These are phyloP conservation scores for Myochromella boudieri DNA, from an alignment of 768 basidiomycete species.

Conservation along the genomic window DNA sequence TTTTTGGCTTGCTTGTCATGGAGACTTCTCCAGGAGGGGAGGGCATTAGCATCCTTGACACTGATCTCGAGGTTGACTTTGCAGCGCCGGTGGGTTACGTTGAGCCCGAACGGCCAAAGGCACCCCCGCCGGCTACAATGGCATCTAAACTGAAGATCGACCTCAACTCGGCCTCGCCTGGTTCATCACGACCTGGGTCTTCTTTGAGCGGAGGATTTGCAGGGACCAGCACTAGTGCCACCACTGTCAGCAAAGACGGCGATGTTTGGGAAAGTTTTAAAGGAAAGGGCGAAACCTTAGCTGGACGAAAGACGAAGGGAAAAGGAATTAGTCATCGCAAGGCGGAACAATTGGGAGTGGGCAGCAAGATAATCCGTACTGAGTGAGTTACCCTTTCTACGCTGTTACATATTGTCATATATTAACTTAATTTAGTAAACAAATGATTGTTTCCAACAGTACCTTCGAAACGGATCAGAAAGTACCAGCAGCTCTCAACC, in stretches of 20 bases:
- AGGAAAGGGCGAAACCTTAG: constrained; percentile 89
- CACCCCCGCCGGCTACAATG: constrained; percentile 86
- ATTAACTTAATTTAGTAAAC: constrained; percentile 55
- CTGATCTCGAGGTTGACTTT: constrained; percentile 98
- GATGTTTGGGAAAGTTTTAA: constrained; percentile 96
- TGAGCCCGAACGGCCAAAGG: constrained; percentile 86
- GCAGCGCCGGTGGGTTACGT: constrained; percentile 91
- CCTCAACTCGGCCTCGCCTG: constrained; percentile 80
- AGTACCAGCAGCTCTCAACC: constrained; percentile 85
- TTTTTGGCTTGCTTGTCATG: constrained; percentile 96
- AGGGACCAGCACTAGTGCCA: constrained; percentile 44
- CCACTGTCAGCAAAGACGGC: constrained; percentile 68
- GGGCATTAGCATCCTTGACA: constrained; percentile 90
- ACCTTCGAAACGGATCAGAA: constrained; percentile 71
- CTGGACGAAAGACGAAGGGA: constrained; percentile 91
- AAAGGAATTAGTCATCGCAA: constrained; percentile 87
- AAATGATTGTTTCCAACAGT: constrained; percentile 80
- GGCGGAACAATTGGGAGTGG: constrained; percentile 73
- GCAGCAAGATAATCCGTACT: constrained; percentile 88
- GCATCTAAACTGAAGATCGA: constrained; percentile 97
- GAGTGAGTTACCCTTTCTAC: constrained; percentile 58
- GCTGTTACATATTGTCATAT: constrained; percentile 12
- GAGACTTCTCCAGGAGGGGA: constrained; percentile 84
- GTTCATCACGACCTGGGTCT: constrained; percentile 80
- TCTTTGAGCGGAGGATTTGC: constrained; percentile 70